Conservation (phyloP, 306 rosid species). For the Prinsepia uniflora region DNA sequence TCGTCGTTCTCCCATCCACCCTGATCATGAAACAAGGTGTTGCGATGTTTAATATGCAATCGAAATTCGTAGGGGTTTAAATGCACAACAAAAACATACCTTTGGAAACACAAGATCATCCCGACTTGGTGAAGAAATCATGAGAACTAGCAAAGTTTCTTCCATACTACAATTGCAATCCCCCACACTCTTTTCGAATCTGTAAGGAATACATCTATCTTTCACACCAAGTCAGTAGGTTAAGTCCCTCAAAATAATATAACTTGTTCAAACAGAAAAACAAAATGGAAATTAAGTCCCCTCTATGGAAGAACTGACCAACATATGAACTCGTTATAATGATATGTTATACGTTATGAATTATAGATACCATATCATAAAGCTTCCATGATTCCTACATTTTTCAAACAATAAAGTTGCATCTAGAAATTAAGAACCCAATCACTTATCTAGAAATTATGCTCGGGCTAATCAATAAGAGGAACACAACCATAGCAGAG, state of each 20-base stretch:
- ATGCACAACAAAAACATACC: slow-evolving; percentile 20
- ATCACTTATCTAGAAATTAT: background rate
- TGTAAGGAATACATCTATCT: slow-evolving; percentile 37
- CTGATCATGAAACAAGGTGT: slow-evolving; percentile 22
- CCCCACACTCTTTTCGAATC: slow-evolving; percentile 16
- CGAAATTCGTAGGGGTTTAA: background rate
- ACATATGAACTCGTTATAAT: background rate
- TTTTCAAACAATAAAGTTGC: background rate
- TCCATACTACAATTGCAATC: slow-evolving; percentile 15
- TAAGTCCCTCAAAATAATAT: background rate
- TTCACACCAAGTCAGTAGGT: slow-evolving; percentile 6
- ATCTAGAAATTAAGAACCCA: background rate
- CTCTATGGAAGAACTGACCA: background rate
- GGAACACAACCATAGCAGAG: background rate
- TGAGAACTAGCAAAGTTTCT: slow-evolving; percentile 32
- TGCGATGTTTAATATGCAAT: background rate
- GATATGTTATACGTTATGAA: background rate
- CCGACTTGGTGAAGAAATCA: slow-evolving; percentile 36
- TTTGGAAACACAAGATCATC: slow-evolving; percentile 40
- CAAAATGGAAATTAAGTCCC: background rate
- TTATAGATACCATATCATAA: background rate
- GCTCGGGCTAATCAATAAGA: background rate
- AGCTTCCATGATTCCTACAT: slow-evolving; percentile 4
- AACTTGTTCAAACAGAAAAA: background rate
- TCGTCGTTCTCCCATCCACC: slow-evolving; percentile 44